Conservation (phyloP, 2,329 filamentous ascomycete genomes). For the Sarocladiaceae sp. region DNA sequence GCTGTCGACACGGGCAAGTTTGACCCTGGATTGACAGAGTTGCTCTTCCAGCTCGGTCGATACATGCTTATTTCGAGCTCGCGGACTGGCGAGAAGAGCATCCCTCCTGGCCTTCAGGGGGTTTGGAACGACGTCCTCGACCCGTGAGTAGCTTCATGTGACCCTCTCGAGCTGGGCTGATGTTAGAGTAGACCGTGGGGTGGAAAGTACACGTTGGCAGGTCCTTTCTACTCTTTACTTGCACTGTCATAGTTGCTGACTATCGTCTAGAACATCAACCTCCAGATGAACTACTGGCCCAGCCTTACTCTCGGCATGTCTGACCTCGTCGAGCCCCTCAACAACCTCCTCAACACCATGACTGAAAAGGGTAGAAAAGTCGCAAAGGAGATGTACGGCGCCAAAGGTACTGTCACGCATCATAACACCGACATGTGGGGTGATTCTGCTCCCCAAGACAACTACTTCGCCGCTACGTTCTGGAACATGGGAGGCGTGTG, state of each 20-base stretch:
- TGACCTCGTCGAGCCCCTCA: slow-evolving; percentile 30
- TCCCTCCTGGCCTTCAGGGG: slow-evolving; percentile 38
- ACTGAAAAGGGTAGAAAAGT: slow-evolving; percentile 24
- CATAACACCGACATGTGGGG: slow-evolving; percentile 32
- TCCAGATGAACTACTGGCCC: slow-evolving; percentile 36
- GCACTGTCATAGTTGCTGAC: no score
- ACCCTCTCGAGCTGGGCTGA: no score
- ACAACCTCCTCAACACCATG: slow-evolving; percentile 32
- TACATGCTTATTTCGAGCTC: slow-evolving; percentile 28
- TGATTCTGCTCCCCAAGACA: slow-evolving; percentile 16
- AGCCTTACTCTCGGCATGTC: slow-evolving; percentile 16
- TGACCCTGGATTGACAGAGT: slow-evolving; percentile 17
- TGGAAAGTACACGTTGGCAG: slow-evolving; percentile 35
- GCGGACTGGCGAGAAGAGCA: slow-evolving; percentile 16
- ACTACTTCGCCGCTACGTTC: slow-evolving; percentile 18
- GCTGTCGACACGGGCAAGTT: slow-evolving; percentile 10
- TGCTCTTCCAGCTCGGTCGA: slow-evolving; percentile 28
- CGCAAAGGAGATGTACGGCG: slow-evolving; percentile 25
- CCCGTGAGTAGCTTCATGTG: slow-evolving; percentile 27
- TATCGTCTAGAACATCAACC: slow-evolving; percentile 41
- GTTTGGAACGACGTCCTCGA: slow-evolving; percentile 34
- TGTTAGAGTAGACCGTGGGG: slow-evolving; percentile 7
- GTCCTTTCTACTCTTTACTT: no score
- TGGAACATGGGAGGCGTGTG: slow-evolving; percentile 35
- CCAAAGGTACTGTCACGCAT: slow-evolving; percentile 20